phyloP scores from a whole-genome alignment of 2,329 filamentous ascomycete genomes.

The Chrysoporthe puriensis region DNA sequence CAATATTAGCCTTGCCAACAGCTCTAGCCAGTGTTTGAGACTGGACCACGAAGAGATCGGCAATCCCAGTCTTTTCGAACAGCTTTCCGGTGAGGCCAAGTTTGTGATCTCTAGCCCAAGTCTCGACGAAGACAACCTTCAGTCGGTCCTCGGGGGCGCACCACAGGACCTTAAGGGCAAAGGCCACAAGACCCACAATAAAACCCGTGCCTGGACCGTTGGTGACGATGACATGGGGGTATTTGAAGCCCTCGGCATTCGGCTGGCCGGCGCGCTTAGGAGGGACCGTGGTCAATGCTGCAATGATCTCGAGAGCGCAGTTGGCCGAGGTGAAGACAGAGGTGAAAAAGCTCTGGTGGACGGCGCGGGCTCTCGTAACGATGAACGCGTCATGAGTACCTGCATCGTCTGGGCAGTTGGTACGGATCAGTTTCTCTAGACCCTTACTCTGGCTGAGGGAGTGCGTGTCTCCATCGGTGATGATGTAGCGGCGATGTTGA shows the following conservation, averaged over 20 bases:
- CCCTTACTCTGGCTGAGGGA: conserved; percentile 66
- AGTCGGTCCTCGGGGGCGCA: conserved; percentile 58
- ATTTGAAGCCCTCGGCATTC: conserved; percentile 38
- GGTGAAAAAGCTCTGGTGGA: conserved; percentile 80
- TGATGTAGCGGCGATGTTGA: conserved; percentile 78
- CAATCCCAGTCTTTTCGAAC: conserved; percentile 64
- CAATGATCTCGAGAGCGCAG: conserved; percentile 67
- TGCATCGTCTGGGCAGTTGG: conserved; percentile 40
- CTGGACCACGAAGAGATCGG: conserved; percentile 82
- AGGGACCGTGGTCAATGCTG: conserved; percentile 50
- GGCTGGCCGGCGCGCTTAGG: conserved; percentile 25
- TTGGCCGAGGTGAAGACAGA: conserved; percentile 70
- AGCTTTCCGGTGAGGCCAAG: conserved; percentile 85
- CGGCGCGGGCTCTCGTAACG: conserved; percentile 75
- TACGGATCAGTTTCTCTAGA: conserved; percentile 59
- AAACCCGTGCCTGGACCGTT: conserved; percentile 91
- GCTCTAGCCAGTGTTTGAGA: conserved; percentile 66
- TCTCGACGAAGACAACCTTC: conserved; percentile 85
- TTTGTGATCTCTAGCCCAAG: conserved; percentile 82
- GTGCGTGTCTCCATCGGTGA: conserved; percentile 76
- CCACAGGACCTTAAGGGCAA: conserved; percentile 51
- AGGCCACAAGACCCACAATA: conserved; percentile 63
- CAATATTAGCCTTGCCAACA: conserved; percentile 43
- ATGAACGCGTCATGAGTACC: conserved; percentile 66
- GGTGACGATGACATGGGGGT: conserved; percentile 77